These are phyloP conservation scores for Aspergillus thermomutatus DNA, from an alignment of 2,329 filamentous ascomycete species.

Conservation along the genomic window DNA sequence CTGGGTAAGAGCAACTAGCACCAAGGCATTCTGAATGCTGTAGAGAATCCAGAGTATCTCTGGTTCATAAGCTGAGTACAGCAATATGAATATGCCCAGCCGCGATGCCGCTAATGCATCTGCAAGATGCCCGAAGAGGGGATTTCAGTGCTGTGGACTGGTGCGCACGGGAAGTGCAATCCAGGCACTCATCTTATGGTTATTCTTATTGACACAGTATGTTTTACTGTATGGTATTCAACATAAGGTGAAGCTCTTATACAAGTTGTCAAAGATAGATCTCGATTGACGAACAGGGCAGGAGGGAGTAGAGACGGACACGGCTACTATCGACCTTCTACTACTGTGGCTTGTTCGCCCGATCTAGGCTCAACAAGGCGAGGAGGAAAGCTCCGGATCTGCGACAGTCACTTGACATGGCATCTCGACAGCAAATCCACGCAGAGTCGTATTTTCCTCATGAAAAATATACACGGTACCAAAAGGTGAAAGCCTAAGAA, in stretches of 20 bases:
- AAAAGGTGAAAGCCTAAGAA: too few species aligned
- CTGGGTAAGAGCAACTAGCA: not conserved
- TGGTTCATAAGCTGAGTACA: not conserved
- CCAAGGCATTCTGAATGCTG: not conserved
- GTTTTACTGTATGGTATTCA: not conserved
- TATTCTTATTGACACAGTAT: not conserved
- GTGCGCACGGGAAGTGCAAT: not conserved
- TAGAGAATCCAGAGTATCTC: too few species aligned
- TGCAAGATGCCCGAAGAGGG: not conserved
- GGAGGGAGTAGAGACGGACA: too few species aligned
- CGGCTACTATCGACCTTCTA: too few species aligned
- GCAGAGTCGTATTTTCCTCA: not conserved
- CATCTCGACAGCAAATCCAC: not conserved
- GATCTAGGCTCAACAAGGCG: not conserved
- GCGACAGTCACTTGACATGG: not conserved
- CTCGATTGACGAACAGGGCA: not conserved
- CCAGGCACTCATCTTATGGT: too few species aligned
- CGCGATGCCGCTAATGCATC: not conserved
- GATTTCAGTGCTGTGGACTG: not conserved
- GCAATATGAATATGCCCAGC: not conserved
- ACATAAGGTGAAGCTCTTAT: not conserved
- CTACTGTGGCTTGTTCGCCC: not conserved
- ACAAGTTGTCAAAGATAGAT: not conserved
- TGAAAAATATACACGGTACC: not conserved
- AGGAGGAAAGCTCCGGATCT: slow-evolving; percentile 4